phyloP scores from a whole-genome alignment of 345 rosid genomes.

The Trapa bicornis region DNA sequence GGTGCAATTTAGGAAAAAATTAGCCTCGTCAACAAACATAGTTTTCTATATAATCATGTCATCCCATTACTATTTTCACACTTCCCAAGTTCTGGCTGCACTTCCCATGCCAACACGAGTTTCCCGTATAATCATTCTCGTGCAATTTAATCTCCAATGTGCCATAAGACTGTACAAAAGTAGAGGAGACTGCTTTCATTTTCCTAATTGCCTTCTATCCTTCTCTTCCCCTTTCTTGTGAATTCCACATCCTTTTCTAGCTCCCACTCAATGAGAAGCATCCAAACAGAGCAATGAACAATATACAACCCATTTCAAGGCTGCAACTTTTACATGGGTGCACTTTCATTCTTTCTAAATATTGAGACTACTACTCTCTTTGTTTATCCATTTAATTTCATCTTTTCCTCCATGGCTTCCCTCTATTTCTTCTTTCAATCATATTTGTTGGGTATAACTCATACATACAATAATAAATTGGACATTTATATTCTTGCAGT shows the following conservation, averaged over 20 bases:
- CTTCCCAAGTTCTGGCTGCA: no score
- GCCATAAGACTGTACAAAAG: background rate
- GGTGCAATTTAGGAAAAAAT: no score
- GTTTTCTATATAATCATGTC: no score
- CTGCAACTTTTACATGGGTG: background rate
- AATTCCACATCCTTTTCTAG: background rate
- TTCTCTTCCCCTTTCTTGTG: background rate
- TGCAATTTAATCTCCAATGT: background rate
- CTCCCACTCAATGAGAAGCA: background rate
- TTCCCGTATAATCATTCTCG: no score
- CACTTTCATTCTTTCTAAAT: background rate
- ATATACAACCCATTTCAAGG: background rate
- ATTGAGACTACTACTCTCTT: background rate
- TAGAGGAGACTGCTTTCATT: background rate
- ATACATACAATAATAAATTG: no score
- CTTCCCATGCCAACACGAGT: no score
- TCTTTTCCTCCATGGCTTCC: background rate
- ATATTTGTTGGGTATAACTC: slow-evolving; percentile 4
- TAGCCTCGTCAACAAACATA: no score
- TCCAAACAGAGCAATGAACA: background rate
- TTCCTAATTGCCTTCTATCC: no score
- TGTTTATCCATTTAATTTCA: slow-evolving; percentile 6
- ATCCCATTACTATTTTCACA: no score
- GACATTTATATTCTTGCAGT: no score
- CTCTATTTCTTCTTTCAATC: background rate